phyloP scores from a whole-genome alignment of 495 filamentous ascomycete species.

The Pseudotulostoma volvatum region DNA sequence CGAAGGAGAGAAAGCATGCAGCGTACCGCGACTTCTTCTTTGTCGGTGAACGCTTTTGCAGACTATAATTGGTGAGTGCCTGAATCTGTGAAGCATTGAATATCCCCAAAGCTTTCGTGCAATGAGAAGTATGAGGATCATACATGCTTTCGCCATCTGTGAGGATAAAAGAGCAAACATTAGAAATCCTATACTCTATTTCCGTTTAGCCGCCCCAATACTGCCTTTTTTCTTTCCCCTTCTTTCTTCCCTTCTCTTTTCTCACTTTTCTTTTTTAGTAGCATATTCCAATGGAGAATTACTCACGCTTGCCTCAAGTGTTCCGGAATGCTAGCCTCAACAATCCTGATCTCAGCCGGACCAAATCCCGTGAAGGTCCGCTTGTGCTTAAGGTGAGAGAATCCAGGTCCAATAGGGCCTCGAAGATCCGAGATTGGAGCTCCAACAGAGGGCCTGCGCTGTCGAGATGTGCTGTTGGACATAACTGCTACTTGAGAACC shows the following conservation, averaged over 20 bases:
- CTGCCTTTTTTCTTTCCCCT: background rate
- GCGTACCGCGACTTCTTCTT: conserved; percentile 53
- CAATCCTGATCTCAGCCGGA: conserved; percentile 73
- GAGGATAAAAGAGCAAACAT: background rate
- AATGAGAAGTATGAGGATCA: no score
- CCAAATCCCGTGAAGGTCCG: conserved; percentile 87
- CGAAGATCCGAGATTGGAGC: conserved; percentile 69
- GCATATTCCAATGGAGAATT: background rate
- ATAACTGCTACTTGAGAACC: no score
- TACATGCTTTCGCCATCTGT: conserved; percentile 68
- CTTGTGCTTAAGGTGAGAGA: conserved; percentile 79
- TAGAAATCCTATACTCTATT: conserved; percentile 1
- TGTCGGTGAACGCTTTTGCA: conserved; percentile 52
- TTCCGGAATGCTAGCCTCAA: conserved; percentile 82
- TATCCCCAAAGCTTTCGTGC: no score
- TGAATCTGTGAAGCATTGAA: no score
- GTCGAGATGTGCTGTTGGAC: no score
- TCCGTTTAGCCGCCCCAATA: no score
- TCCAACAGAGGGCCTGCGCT: conserved; percentile 61
- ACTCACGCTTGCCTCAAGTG: conserved; percentile 65
- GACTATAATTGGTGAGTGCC: conserved; percentile 24
- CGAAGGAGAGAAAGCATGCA: background rate
- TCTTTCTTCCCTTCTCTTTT: no score
- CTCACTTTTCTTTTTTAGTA: no score
- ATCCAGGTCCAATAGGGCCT: conserved; percentile 59